Evolutionary conservation across 2,329 filamentous ascomycete species (phyloP), one percentile per base, ranked within the genome.

Genomic region (Epichloe uncinata): DNA sequence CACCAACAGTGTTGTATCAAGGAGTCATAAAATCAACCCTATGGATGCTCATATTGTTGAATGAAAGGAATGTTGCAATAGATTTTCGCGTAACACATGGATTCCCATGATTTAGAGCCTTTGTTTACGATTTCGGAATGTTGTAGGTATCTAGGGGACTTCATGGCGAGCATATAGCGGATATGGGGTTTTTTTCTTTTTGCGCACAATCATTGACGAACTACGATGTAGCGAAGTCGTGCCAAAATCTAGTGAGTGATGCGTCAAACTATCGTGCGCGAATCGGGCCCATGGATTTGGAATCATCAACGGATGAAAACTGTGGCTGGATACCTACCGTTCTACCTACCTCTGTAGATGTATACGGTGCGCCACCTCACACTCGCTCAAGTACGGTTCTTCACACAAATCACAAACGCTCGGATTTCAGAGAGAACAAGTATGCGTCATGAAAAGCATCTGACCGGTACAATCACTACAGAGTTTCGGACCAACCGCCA

Each of bases 401-500:
- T 9, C 26, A 30, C 26, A 30, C 26, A 30, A 30, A 9, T 9
- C 2, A 30, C 22, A 2, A 26, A 26, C 6, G 22, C 7, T 26
- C 22, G 7, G 7, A 26, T 26, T 26, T 26, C 7, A 26, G 22
- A 8, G 22, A 26, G 22, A 26, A 8, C 2, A 26, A 26, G 6
- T 9, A 9, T 30, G 26, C 4, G n/a, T 16, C 18, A 35, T 42
- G 20, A 9, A 26, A 16, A 20, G 13, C 15, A 26, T 20, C 30
- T 37, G 13, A n/a, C 35, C 36, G 12, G 13, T 7, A 43, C 13
- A 38, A 20, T 38, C 13, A n/a, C 3, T 26, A 26, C 22, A 15
- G 22, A 37, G 40, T 48, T 36, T 48, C 15, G 51, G 48, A 13
- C 48, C 51, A 48, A 44, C 45, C 48, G 35, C 48, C 9, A 18